Evolutionary conservation across 108 stramenopile genomes (phyloP).

Genomic region (Skeletonema potamos): DNA sequence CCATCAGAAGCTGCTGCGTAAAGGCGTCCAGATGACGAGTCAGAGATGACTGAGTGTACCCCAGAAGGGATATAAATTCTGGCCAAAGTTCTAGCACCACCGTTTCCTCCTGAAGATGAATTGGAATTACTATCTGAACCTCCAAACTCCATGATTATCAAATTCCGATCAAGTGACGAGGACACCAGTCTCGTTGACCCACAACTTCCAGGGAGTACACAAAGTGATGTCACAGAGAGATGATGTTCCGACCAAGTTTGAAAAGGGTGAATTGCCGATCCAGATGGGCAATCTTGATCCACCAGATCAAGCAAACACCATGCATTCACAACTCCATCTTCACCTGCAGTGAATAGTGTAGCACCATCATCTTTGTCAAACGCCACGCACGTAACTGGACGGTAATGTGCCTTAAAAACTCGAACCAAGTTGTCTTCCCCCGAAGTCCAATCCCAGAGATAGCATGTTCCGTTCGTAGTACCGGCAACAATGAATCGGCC

Average conservation of each 20-base stretch:
- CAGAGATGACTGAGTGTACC: constrained; percentile 40
- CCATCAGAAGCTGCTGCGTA: constrained; percentile 68
- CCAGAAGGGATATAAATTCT: constrained; percentile 56
- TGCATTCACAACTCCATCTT: constrained; percentile 81
- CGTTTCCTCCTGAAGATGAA: constrained; percentile 9
- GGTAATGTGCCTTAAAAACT: constrained; percentile 77
- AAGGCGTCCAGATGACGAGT: constrained; percentile 48
- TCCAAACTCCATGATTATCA: constrained; percentile 62
- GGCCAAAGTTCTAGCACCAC: constrained; percentile 48
- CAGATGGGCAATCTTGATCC: constrained; percentile 6
- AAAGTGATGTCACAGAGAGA: constrained; percentile 57
- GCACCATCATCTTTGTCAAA: constrained; percentile 65
- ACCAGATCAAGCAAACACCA: constrained; percentile 70
- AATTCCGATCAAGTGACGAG: constrained; percentile 61
- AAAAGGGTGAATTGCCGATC: constrained; percentile 46
- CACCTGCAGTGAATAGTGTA: constrained; percentile 76
- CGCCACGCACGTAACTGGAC: constrained; percentile 54
- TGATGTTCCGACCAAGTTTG: constrained; percentile 75
- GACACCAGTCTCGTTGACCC: constrained; percentile 57
- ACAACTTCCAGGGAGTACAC: constrained; percentile 34
- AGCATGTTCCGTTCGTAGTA: constrained; percentile 58
- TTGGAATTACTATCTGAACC: background rate
- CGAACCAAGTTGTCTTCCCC: constrained; percentile 59
- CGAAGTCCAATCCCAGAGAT: constrained; percentile 59
- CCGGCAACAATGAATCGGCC: constrained; percentile 70